These are phyloP conservation scores for Xylaria sp. DNA, from an alignment of 2,329 filamentous ascomycete species.

Conservation along the genomic window DNA sequence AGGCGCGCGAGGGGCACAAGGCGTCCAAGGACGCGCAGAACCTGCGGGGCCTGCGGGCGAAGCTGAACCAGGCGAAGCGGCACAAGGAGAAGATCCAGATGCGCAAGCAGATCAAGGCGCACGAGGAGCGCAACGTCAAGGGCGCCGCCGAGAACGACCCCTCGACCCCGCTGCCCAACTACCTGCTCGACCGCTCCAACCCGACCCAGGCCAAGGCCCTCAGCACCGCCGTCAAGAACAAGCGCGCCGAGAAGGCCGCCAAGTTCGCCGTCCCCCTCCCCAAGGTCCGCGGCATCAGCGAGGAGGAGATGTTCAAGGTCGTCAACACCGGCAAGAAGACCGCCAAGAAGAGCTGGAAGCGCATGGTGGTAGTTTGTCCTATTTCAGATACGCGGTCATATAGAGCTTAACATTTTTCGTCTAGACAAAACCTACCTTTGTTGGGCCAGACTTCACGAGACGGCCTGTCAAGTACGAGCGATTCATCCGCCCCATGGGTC, in stretches of 20 bases:
- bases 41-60: constrained; percentile 86
- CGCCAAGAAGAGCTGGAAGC: constrained; percentile 75
- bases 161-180: constrained; percentile 82
- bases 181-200: constrained; percentile 83
- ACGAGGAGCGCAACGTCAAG: constrained; percentile 97
- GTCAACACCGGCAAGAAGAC: constrained; percentile 96
- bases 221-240: constrained; percentile 90
- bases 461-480: constrained; percentile 74
- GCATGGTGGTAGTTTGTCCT: constrained; percentile 53
- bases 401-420: background rate
- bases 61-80: constrained; percentile 90
- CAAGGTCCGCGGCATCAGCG: constrained; percentile 89
- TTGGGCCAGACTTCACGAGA: constrained; percentile 84
- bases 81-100: constrained; percentile 99
- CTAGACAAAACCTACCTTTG: constrained; percentile 85
- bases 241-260: constrained; percentile 89
- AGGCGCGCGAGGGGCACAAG: constrained; percentile 87
- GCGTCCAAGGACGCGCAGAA: constrained; percentile 90
- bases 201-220: constrained; percentile 68
- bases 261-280: constrained; percentile 91
- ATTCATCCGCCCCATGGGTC: constrained; percentile 76
- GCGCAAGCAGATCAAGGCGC: constrained; percentile 89
- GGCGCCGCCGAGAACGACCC: constrained; percentile 76
- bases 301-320: constrained; percentile 98
- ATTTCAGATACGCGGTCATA: no score